A percentile compares a stretch with the other conserved stretches of the same genome.
These are phyloP conservation scores for Rosa chinensis DNA, from an alignment of 306 rosid species.

Conservation along the genomic window DNA sequence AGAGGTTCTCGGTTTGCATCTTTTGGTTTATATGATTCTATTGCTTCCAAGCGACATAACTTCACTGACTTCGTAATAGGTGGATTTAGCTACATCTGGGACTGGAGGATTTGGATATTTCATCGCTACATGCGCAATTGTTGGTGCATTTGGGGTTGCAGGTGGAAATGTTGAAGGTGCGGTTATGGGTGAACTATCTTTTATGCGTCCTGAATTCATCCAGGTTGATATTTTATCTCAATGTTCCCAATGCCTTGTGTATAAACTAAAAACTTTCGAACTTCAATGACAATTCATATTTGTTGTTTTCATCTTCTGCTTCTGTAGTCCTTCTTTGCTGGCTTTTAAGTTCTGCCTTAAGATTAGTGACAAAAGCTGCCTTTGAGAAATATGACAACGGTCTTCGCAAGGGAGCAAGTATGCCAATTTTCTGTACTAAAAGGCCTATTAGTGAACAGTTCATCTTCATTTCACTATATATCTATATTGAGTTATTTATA, in stretches of 20 bases:
- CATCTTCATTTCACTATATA: neutral
- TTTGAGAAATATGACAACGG: conserved; percentile 61
- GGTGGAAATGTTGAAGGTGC: conserved; percentile 82
- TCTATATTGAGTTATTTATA: neutral
- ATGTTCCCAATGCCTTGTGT: neutral
- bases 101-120: conserved; percentile 62
- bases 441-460: neutral
- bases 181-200: conserved; percentile 67
- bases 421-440: conserved; percentile 20
- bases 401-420: conserved; percentile 88
- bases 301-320: conserved; percentile 1
- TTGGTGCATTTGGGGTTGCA: conserved; percentile 66
- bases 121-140: conserved; percentile 51
- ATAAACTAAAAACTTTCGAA: neutral
- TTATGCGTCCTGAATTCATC: conserved; percentile 70
- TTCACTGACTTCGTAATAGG: conserved; percentile 29
- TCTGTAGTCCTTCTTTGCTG: conserved; percentile 78
- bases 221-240: conserved; percentile 45
- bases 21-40: neutral
- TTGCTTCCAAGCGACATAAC: too few relatives aligned
- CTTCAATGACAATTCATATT: neutral
- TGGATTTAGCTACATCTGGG: conserved; percentile 67
- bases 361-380: conserved; percentile 62
- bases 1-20: neutral
- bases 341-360: conserved; percentile 54